Conservation (phyloP, 768 basidiomycete species). For the Mycena albidolilacea region DNA sequence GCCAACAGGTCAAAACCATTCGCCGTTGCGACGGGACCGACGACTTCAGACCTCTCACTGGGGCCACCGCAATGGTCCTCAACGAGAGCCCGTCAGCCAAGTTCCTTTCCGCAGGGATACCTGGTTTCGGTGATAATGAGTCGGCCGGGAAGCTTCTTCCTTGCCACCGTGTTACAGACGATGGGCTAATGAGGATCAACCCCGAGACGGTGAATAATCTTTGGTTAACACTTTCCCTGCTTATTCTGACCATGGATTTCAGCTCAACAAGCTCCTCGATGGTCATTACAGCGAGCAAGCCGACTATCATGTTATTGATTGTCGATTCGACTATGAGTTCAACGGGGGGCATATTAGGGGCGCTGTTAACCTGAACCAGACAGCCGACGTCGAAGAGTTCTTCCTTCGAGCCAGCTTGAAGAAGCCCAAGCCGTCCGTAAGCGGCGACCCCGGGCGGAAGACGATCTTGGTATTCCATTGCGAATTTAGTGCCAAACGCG, state of each 20-base stretch:
- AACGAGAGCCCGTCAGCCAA: conserved; percentile 73
- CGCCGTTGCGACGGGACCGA: conserved; percentile 87
- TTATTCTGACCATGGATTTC: conserved; percentile 34
- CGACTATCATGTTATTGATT: conserved; percentile 90
- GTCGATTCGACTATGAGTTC: conserved; percentile 98
- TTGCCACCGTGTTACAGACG: conserved; percentile 94
- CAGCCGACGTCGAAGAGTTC: conserved; percentile 83
- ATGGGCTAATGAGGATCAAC: conserved; percentile 94
- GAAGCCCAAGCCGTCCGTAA: conserved; percentile 78
- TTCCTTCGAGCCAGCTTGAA: conserved; percentile 71
- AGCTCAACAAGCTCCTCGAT: conserved; percentile 86
- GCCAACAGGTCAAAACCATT: conserved; percentile 84
- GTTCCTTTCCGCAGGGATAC: conserved; percentile 73
- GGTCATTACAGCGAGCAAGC: conserved; percentile 76
- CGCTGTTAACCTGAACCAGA: conserved; percentile 92
- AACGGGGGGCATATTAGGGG: conserved; percentile 93
- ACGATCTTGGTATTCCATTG: conserved; percentile 96
- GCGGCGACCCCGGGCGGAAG: conserved; percentile 82
- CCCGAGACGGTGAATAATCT: conserved; percentile 76
- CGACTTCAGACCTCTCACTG: conserved; percentile 83
- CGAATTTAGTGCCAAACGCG: conserved; percentile 96
- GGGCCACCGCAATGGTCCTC: conserved; percentile 68
- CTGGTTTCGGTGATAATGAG: conserved; percentile 95
- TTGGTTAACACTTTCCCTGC: conserved; percentile 19
- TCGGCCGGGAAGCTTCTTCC: conserved; percentile 93